These are phyloP conservation scores for Musa itinerans DNA, from an alignment of 176 grass and related monocot species.

Conservation along the genomic window DNA sequence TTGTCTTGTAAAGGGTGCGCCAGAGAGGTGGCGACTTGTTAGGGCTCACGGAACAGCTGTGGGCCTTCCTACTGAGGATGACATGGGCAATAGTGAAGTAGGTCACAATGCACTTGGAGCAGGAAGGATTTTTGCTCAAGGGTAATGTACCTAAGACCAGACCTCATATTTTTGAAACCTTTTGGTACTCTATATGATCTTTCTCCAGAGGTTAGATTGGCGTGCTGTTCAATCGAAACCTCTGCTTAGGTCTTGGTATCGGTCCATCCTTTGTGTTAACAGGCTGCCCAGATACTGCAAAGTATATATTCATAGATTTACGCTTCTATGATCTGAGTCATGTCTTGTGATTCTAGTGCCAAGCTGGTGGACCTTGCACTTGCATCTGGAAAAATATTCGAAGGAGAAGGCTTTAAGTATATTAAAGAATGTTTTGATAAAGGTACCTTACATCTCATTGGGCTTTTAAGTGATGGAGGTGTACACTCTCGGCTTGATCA, in stretches of 20 bases:
- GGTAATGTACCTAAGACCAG: slow-evolving; percentile 35
- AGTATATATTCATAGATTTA: not conserved
- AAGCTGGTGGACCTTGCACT: slow-evolving; percentile 88
- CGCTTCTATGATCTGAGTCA: not conserved
- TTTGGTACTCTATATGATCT: not conserved
- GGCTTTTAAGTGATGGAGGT: slow-evolving; percentile 88
- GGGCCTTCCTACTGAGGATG: slow-evolving; percentile 77
- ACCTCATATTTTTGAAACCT: not conserved
- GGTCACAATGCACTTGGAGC: slow-evolving; percentile 93
- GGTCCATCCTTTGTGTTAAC: not conserved
- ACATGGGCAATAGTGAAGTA: slow-evolving; percentile 99
- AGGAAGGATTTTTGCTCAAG: slow-evolving; percentile 80
- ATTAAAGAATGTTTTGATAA: slow-evolving; percentile 73
- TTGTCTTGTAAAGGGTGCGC: slow-evolving; percentile 46
- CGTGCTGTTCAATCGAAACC: not conserved
- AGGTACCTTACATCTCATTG: slow-evolving; percentile 81
- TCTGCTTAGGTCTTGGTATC: not conserved
- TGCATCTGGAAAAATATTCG: slow-evolving; percentile 74
- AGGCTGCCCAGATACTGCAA: not conserved
- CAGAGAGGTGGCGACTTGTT: slow-evolving; percentile 77
- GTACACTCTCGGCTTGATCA: slow-evolving; percentile 95
- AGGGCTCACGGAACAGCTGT: slow-evolving; percentile 92
- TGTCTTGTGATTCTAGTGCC: slow-evolving; percentile 35
- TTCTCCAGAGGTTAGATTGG: not conserved
- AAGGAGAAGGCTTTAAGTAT: slow-evolving; percentile 79